Evolutionary conservation across 2,329 filamentous ascomycete species (phyloP).

Genomic region (Ophiostoma montium): DNA sequence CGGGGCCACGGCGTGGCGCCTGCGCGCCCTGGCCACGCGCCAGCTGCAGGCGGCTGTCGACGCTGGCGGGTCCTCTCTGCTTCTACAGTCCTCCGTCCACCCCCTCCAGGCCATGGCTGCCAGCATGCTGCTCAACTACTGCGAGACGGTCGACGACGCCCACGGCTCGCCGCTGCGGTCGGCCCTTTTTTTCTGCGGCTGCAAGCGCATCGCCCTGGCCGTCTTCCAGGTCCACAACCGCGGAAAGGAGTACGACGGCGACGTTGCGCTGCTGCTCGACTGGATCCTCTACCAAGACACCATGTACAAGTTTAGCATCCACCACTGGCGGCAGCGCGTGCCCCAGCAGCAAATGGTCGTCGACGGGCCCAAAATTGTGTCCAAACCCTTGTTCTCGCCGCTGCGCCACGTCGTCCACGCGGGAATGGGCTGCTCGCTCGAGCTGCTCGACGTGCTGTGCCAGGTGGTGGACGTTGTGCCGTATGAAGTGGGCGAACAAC

Average conservation of each 20-base stretch:
- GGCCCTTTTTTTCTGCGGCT: constrained; percentile 12
- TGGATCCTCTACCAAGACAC: constrained; percentile 15
- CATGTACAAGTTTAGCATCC: constrained; percentile 14
- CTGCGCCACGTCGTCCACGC: constrained; percentile 10
- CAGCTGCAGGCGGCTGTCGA: constrained; percentile 9
- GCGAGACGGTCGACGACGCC: constrained; percentile 9
- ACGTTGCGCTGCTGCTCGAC: constrained; percentile 12
- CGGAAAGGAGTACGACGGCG: constrained; percentile 12
- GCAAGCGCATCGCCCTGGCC: constrained; percentile 9
- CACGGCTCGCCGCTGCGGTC: constrained; percentile 5
- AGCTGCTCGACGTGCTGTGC: constrained; percentile 11
- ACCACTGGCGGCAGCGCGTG: constrained; percentile 11
- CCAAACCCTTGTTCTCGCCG: constrained; percentile 11
- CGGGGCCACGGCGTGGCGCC: constrained; percentile 1
- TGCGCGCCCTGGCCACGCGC: constrained; percentile 7
- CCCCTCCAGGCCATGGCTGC: constrained; percentile 13
- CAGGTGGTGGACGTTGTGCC: constrained; percentile 10
- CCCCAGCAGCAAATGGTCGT: constrained; percentile 4
- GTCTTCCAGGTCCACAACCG: constrained; percentile 9
- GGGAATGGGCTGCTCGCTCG: constrained; percentile 12
- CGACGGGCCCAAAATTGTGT: constrained; percentile 8
- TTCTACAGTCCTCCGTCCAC: not conserved
- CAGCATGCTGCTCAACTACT: constrained; percentile 13
- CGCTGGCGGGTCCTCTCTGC: too few species aligned
- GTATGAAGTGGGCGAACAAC: not conserved